Evolutionary conservation across 129 eudicot genomes (phyloP).

Genomic region (Flaveria bidentis): DNA sequence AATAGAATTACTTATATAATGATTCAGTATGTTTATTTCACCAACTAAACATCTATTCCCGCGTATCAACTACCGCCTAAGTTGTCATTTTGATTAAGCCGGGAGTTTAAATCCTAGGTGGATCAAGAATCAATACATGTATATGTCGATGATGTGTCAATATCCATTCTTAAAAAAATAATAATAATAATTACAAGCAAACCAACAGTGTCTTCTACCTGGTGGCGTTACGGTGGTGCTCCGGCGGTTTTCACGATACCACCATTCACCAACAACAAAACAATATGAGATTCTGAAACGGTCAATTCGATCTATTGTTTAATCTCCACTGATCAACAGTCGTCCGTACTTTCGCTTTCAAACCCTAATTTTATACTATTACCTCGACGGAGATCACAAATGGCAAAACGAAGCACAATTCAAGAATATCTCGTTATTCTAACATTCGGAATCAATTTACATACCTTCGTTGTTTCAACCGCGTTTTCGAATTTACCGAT

Average conservation of each 20-base stretch:
- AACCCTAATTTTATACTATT: constrained; percentile 23
- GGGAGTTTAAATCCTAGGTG: no score
- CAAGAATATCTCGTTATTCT: constrained; percentile 28
- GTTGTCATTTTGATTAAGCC: no score
- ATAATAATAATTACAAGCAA: no score
- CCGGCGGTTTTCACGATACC: not conserved
- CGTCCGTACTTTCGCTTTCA: not conserved
- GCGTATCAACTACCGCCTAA: no score
- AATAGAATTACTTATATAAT: no score
- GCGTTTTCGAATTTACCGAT: constrained; percentile 32
- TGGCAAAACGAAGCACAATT: constrained; percentile 25
- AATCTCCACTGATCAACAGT: not conserved
- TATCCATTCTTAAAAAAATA: no score
- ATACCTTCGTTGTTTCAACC: constrained; percentile 26
- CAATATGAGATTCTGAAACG: not conserved
- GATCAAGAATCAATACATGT: no score
- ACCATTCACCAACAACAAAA: not conserved
- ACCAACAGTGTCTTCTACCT: not conserved
- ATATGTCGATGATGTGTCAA: no score
- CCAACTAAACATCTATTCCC: no score
- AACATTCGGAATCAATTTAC: constrained; percentile 3
- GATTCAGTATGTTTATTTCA: no score
- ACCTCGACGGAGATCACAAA: constrained; percentile 43
- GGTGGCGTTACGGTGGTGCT: not conserved
- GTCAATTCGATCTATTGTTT: constrained; percentile 11